A percentile compares a stretch with the other conserved stretches of the same genome.
Evolutionary conservation across 2,329 filamentous ascomycete species (phyloP).

Genomic region (Nectriaceae sp.): DNA sequence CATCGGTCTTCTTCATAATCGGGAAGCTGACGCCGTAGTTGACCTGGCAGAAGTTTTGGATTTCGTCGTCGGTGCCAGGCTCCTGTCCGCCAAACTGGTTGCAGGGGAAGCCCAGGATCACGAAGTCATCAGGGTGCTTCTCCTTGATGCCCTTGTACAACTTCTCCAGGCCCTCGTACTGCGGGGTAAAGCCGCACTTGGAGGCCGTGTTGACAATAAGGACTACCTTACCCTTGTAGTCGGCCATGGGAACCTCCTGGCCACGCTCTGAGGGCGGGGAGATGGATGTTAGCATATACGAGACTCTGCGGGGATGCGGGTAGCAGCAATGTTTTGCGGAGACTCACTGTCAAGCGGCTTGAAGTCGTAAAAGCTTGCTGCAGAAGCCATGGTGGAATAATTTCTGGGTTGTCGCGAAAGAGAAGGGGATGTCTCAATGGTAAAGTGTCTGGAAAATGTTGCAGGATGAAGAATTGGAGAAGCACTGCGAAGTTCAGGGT

Average conservation of each 20-base stretch:
- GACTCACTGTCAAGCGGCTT: constrained; percentile 77
- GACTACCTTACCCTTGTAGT: constrained; percentile 88
- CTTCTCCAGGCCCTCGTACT: constrained; percentile 87
- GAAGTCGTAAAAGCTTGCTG: constrained; percentile 74
- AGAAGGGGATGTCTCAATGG: constrained; percentile 9
- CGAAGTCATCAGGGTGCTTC: constrained; percentile 73
- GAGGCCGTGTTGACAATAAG: constrained; percentile 97
- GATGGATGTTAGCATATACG: constrained; percentile 15
- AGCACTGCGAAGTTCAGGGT: background rate
- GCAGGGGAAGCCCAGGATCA: constrained; percentile 94
- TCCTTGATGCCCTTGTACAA: constrained; percentile 79
- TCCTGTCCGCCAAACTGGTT: constrained; percentile 96
- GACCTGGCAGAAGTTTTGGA: constrained; percentile 82
- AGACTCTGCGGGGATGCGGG: background rate
- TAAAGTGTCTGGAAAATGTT: constrained; percentile 7
- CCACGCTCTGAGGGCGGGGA: constrained; percentile 50
- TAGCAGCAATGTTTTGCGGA: background rate
- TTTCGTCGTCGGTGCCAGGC: constrained; percentile 78
- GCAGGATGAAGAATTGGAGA: background rate
- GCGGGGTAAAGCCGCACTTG: constrained; percentile 98
- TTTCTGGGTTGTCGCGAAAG: constrained; percentile 6
- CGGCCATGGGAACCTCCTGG: constrained; percentile 65
- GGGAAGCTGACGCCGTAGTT: constrained; percentile 94
- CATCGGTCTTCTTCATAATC: constrained; percentile 87
- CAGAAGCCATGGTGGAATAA: constrained; percentile 40